Evolutionary conservation across 2,329 filamentous ascomycete species (phyloP).

Genomic region (Ascosphaera apis): DNA sequence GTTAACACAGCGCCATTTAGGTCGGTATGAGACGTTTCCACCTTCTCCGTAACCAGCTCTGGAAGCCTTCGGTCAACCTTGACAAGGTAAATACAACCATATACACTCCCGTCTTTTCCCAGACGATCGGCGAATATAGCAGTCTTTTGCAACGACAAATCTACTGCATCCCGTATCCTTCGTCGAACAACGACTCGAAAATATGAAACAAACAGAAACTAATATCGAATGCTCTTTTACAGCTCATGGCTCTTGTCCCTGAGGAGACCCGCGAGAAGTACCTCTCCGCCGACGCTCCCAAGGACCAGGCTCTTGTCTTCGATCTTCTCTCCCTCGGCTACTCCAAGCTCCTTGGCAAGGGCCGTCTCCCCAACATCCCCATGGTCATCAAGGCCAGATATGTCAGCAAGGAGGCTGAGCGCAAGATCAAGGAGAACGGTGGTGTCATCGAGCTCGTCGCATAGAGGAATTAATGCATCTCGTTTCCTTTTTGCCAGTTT

Average conservation of each 20-base stretch:
- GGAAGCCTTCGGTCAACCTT: conserved; percentile 97
- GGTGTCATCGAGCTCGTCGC: conserved; percentile 90
- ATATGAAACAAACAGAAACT: neutral
- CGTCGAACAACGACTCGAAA: too few relatives aligned
- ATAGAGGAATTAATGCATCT: conserved; percentile 26
- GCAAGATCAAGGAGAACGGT: conserved; percentile 97
- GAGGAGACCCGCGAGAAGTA: conserved; percentile 83
- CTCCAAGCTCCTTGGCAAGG: conserved; percentile 98
- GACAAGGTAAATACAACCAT: conserved; percentile 51
- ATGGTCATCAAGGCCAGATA: conserved; percentile 87
- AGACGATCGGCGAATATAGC: neutral
- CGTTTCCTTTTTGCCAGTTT: neutral
- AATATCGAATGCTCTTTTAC: conserved; percentile 2
- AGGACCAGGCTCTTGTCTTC: conserved; percentile 87
- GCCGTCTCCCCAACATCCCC: conserved; percentile 77
- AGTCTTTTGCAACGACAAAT: too few relatives aligned
- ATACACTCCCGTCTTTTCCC: neutral
- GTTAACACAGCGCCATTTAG: conserved; percentile 25
- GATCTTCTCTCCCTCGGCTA: conserved; percentile 94
- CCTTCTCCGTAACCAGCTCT: conserved; percentile 85
- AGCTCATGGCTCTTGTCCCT: conserved; percentile 32
- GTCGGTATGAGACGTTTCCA: conserved; percentile 93
- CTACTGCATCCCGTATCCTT: too few relatives aligned
- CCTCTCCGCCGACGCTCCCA: conserved; percentile 48
- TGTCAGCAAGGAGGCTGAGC: conserved; percentile 88